Evolutionary conservation across 345 rosid genomes (phyloP).

Genomic region (Carallia brachiata): DNA sequence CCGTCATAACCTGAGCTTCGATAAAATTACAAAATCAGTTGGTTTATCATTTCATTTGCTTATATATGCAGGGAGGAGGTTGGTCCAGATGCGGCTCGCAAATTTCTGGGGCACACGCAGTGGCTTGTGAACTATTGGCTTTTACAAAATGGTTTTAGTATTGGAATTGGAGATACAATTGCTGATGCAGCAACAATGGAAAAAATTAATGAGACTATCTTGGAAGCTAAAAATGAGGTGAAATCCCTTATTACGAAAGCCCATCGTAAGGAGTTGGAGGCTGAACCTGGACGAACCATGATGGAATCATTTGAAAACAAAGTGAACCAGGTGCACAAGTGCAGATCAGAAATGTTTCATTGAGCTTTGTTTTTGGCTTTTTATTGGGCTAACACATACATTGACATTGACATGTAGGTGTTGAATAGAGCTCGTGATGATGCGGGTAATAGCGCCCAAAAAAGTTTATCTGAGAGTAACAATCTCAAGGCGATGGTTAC

Average conservation of each 20-base stretch:
- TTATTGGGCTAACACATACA: constrained; percentile 8
- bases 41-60: neutral
- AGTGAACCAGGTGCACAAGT: constrained; percentile 73
- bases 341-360: neutral
- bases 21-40: neutral
- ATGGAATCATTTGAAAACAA: constrained; percentile 94
- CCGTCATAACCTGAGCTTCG: neutral
- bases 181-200: constrained; percentile 97
- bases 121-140: constrained; percentile 99
- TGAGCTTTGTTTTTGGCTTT: neutral
- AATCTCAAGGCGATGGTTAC: constrained; percentile 99
- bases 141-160: constrained; percentile 88
- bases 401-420: constrained; percentile 39
- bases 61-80: constrained; percentile 78
- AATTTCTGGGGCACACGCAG: constrained; percentile 95
- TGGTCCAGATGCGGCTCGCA: constrained; percentile 99
- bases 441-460: constrained; percentile 95
- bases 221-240: constrained; percentile 75
- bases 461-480: constrained; percentile 93
- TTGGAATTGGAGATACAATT: constrained; percentile 97
- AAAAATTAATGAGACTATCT: constrained; percentile 82
- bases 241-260: constrained; percentile 66
- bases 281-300: constrained; percentile 97
- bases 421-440: constrained; percentile 98
- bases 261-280: constrained; percentile 68